Conservation (phyloP, 176 grass and related monocot genomes). For the Thinopyrum elongatum region DNA sequence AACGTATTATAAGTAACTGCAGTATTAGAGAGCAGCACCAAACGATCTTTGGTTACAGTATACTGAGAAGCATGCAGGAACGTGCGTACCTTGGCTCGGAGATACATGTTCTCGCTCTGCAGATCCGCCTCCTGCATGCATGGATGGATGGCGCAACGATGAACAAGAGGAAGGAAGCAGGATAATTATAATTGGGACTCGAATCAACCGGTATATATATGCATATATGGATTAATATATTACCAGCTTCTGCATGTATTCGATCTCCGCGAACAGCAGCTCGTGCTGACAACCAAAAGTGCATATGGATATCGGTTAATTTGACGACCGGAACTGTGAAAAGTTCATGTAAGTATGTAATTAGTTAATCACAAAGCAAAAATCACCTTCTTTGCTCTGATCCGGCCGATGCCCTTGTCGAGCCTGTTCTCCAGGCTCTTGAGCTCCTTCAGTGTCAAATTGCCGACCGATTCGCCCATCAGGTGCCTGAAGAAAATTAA, state of each 20-base stretch:
- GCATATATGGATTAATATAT: background rate
- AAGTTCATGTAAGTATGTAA: background rate
- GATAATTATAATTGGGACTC: background rate
- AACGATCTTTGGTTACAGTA: background rate
- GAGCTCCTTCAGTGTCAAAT: background rate
- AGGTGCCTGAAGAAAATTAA: background rate
- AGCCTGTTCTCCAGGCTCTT: constrained; percentile 18
- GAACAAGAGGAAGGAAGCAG: background rate
- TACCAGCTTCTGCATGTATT: constrained; percentile 15
- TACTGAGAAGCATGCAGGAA: background rate
- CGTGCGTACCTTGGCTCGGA: constrained; percentile 3
- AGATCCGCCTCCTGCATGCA: background rate
- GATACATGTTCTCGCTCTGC: constrained; percentile 17
- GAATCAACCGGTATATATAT: background rate
- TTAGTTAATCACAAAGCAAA: background rate
- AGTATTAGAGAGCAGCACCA: background rate
- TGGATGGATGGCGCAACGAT: background rate
- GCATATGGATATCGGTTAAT: background rate
- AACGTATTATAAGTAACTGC: background rate
- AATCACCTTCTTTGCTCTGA: constrained; percentile 3
- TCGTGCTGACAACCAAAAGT: background rate
- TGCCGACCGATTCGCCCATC: constrained; percentile 6
- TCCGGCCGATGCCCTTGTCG: background rate
- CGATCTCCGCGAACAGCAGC: constrained; percentile 9
- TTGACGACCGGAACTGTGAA: background rate